Evolutionary conservation across 352 stramenopile species (phyloP).

Genomic region (Phytophthora pluvialis): DNA sequence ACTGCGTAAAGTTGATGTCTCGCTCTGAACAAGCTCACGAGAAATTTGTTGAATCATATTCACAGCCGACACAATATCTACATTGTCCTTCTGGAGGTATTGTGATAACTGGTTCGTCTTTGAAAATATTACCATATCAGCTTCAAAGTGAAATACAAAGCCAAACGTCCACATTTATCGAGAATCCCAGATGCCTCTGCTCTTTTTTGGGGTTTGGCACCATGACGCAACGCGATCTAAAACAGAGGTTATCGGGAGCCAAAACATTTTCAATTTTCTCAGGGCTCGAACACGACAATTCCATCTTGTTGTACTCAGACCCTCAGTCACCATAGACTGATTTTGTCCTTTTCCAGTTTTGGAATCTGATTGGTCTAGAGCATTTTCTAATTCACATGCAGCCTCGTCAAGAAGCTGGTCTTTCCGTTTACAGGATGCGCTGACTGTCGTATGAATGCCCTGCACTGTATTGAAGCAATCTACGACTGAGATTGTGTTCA

Average conservation of each 20-base stretch:
- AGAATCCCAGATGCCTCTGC: conserved; percentile 9
- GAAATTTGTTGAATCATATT: neutral
- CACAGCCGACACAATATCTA: neutral
- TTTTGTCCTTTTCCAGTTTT: neutral
- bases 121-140: neutral
- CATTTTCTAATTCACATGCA: neutral
- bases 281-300: conserved; percentile 3
- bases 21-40: neutral
- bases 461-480: conserved; percentile 13
- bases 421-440: conserved; percentile 10
- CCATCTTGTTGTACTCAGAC: conserved; percentile 5
- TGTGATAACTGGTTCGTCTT: neutral
- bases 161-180: conserved; percentile 3
- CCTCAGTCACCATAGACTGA: neutral
- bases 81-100: neutral
- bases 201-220: conserved; percentile 8
- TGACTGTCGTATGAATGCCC: conserved; percentile 9
- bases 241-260: conserved; percentile 4
- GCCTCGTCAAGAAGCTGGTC: neutral
- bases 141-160: neutral
- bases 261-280: neutral
- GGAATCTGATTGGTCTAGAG: neutral
- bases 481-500: conserved; percentile 4
- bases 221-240: conserved; percentile 4
- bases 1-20: neutral